These are phyloP conservation scores for Hyaloscypha variabilis DNA, from an alignment of 495 filamentous ascomycete species.

Conservation along the genomic window DNA sequence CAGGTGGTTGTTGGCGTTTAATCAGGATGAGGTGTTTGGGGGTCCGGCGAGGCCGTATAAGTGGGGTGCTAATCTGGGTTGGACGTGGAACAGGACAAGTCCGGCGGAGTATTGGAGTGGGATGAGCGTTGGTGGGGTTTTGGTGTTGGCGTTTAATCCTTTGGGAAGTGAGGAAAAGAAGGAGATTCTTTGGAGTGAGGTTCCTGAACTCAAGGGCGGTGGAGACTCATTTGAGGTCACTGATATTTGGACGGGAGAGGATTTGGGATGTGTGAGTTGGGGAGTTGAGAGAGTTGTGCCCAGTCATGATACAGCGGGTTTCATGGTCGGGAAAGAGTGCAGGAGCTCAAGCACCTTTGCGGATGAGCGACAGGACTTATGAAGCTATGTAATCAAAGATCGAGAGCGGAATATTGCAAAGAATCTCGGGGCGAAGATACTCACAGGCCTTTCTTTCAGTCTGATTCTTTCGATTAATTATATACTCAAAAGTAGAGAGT, in stretches of 20 bases:
- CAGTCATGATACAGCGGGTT: slow-evolving; percentile 53
- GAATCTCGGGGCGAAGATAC: too few species aligned
- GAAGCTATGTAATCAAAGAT: too few species aligned
- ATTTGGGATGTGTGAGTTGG: slow-evolving; percentile 47
- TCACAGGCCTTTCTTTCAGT: too few species aligned
- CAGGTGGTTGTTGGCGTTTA: slow-evolving; percentile 47
- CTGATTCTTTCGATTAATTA: too few species aligned
- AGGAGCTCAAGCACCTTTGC: too few species aligned
- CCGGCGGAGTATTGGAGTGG: slow-evolving; percentile 68
- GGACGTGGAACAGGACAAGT: slow-evolving; percentile 59
- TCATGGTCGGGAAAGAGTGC: slow-evolving; percentile 29
- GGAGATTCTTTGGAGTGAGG: slow-evolving; percentile 51
- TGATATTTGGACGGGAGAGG: slow-evolving; percentile 58
- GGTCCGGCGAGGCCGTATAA: slow-evolving; percentile 63
- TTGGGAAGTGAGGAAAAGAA: slow-evolving; percentile 40
- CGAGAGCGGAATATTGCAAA: too few species aligned
- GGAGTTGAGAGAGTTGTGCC: slow-evolving; percentile 40
- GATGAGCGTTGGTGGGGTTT: slow-evolving; percentile 44
- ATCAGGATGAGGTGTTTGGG: slow-evolving; percentile 63
- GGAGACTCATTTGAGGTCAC: slow-evolving; percentile 47
- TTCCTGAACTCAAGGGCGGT: slow-evolving; percentile 48
- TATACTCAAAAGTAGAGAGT: too few species aligned
- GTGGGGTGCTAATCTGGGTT: slow-evolving; percentile 65
- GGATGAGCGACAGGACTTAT: too few species aligned
- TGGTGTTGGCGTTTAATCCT: slow-evolving; percentile 60